Evolutionary conservation across 2,329 filamentous ascomycete species (phyloP), one percentile per base, ranked within the genome.

Genomic region (Paracoccidioides lutzii): DNA sequence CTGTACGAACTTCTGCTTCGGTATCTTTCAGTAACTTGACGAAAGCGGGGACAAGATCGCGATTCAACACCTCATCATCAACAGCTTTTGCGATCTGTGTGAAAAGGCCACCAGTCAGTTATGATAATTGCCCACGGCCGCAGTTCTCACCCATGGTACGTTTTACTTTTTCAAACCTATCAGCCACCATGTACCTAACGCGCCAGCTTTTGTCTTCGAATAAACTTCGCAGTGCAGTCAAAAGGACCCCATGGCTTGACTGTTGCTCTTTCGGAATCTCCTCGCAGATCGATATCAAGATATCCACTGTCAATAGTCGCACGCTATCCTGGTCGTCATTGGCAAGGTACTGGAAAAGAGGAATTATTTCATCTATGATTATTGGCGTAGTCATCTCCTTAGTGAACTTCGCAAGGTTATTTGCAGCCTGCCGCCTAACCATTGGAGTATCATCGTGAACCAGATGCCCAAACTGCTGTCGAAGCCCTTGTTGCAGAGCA

Each of bases 181-280:
- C 93, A 51, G 93, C 93, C 65, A 98, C 93, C 93, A 98, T 98
- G 74, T 97, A 98, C 70, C 93, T 83, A 58, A 98, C 93, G 67
- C 93, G 84, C 93, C 93, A 98, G 76, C 93, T 97, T 82, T 97
- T 98, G 72, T 98, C 93, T 67, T 96, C 93, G 74, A 98, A 97
- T 67, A 98, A 75, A 74, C 83, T 95, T 65, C 93, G 85, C 67
- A 98, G 76, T 48, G 91, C 90, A 52, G 88, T 91, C 66, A 98
- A 78, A 57, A 98, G 76, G 56, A 97, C 89, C 54, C 91, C 93
- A 67, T 97, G 91, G 73, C 90, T 96, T 48, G 89, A 85, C 73
- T 98, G 93, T 71, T 98, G 90, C 73, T 97, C 93, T 75, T 97
- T 97, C 59, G 93, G 93, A 35, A 98, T 90, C 57, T 91, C 89